These are phyloP conservation scores for Ambrosia trifida DNA, from an alignment of 129 eudicot species.

Conservation along the genomic window DNA sequence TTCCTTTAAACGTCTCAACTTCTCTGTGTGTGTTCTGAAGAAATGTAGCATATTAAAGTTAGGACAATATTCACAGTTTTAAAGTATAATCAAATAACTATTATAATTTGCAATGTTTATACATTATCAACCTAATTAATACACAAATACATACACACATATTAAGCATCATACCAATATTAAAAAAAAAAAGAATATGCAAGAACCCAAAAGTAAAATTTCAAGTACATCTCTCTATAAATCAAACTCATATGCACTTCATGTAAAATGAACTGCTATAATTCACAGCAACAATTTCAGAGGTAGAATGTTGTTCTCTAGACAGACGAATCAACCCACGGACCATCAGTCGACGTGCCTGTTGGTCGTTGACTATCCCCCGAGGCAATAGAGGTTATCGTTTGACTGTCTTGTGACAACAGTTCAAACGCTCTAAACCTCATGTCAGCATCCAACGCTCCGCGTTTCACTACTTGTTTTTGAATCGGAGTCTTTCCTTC, in stretches of 20 bases:
- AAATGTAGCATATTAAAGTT: too few species aligned
- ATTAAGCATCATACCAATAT: background rate
- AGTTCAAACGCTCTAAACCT: conserved; percentile 55
- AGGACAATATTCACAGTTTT: too few species aligned
- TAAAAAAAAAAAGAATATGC: background rate
- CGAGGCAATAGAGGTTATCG: conserved; percentile 41
- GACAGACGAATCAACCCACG: conserved; percentile 48
- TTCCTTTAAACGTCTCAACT: too few species aligned
- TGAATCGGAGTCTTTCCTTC: conserved; percentile 66
- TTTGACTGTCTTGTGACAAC: conserved; percentile 57
- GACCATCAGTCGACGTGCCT: conserved; percentile 51
- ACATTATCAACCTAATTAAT: background rate
- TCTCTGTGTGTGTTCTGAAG: too few species aligned
- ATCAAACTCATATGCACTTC: conserved; percentile 1
- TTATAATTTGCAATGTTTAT: background rate
- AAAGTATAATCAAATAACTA: too few species aligned
- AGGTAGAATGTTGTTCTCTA: conserved; percentile 25
- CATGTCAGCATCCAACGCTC: conserved; percentile 38
- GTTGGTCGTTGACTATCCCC: conserved; percentile 32
- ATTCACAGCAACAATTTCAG: conserved; percentile 20
- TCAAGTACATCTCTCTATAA: background rate
- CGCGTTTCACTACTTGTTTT: conserved; percentile 49
- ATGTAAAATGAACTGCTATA: background rate
- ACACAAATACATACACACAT: background rate
- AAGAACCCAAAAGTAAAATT: background rate